phyloP scores from a whole-genome alignment of 257 asterid species.

The Cordia subcordata region DNA sequence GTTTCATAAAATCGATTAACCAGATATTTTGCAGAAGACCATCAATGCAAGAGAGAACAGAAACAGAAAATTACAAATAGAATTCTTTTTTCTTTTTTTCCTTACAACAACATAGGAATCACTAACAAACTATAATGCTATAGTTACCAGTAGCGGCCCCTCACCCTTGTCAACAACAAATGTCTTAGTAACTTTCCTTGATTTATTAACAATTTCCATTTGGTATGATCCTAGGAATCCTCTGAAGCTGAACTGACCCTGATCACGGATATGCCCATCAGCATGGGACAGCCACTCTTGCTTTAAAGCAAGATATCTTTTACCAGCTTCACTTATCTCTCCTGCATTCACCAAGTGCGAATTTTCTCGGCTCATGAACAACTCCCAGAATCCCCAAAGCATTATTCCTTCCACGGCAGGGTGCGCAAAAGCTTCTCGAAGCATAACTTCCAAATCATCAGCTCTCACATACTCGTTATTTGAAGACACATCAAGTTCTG shows the following conservation, averaged over 20 bases:
- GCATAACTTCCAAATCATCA: constrained; percentile 87
- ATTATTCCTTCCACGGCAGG: constrained; percentile 85
- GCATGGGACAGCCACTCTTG: constrained; percentile 64
- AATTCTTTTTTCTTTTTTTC: no score
- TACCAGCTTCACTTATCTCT: constrained; percentile 73
- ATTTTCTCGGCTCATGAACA: constrained; percentile 71
- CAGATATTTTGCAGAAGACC: no score
- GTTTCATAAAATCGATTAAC: no score
- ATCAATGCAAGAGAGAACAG: no score
- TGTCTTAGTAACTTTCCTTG: constrained; percentile 39
- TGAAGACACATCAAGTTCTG: constrained; percentile 78
- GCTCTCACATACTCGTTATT: constrained; percentile 66
- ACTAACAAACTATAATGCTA: constrained; percentile 22
- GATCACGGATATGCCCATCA: constrained; percentile 48
- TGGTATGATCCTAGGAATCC: constrained; percentile 78
- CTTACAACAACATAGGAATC: no score
- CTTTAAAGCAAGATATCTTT: constrained; percentile 53
- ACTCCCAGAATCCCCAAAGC: constrained; percentile 96
- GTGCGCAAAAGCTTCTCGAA: constrained; percentile 84
- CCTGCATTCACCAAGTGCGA: constrained; percentile 66
- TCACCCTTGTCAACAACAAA: constrained; percentile 63
- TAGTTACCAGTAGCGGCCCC: constrained; percentile 47
- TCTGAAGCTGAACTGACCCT: constrained; percentile 52
- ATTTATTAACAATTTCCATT: constrained; percentile 31
- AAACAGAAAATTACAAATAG: no score